Evolutionary conservation across 768 basidiomycete species (phyloP).

Genomic region (Boletus speciosus): DNA sequence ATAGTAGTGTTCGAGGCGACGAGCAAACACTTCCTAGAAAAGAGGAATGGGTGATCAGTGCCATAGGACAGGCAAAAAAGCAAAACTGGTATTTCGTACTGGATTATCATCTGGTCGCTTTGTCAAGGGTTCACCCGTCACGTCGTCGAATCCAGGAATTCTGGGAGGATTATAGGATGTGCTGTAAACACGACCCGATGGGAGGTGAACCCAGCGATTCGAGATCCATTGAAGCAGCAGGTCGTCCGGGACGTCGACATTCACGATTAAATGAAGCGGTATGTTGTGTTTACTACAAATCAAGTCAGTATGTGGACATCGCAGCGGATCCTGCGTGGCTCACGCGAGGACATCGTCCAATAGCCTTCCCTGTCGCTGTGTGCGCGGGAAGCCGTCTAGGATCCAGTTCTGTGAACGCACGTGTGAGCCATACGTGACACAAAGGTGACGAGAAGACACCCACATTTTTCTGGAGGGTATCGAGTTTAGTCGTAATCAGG

Average conservation of each 20-base stretch:
- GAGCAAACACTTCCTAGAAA: conserved; percentile 67
- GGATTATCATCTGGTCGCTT: conserved; percentile 87
- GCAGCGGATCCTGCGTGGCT: conserved; percentile 15
- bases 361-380: conserved; percentile 71
- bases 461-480: conserved; percentile 60
- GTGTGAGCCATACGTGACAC: conserved; percentile 1
- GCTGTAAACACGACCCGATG: conserved; percentile 87
- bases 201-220: conserved; percentile 81
- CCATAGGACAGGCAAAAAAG: background rate
- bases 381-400: conserved; percentile 88
- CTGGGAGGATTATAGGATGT: conserved; percentile 80
- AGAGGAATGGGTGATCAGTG: conserved; percentile 6
- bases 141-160: conserved; percentile 73
- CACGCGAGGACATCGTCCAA: conserved; percentile 72
- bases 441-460: conserved; percentile 15
- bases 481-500: conserved; percentile 68
- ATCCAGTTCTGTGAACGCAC: conserved; percentile 68
- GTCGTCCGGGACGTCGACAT: conserved; percentile 80
- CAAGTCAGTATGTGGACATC: background rate
- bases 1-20: conserved; percentile 75
- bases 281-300: conserved; percentile 50
- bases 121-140: conserved; percentile 77
- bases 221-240: conserved; percentile 79
- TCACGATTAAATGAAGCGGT: conserved; percentile 75
- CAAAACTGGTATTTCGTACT: conserved; percentile 39